Evolutionary conservation across 2,329 filamentous ascomycete genomes (phyloP).

Genomic region (Aureobasidium sp.): DNA sequence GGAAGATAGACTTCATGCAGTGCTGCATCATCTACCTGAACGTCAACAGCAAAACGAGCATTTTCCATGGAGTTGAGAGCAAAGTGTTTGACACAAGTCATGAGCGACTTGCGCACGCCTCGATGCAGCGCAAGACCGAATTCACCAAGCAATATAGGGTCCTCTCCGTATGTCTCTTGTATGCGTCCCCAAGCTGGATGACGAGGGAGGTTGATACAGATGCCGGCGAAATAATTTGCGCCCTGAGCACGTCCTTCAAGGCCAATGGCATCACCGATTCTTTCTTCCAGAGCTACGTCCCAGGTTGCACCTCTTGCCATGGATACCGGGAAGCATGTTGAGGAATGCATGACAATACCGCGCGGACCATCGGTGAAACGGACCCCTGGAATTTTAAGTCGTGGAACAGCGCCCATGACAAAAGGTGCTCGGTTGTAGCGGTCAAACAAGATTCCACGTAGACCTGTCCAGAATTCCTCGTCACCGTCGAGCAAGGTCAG

Average conservation of each 20-base stretch:
- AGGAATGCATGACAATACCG: slow-evolving; percentile 20
- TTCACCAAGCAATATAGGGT: slow-evolving; percentile 23
- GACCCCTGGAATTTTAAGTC: no score
- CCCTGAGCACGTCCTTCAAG: slow-evolving; percentile 26
- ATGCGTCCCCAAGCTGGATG: slow-evolving; percentile 24
- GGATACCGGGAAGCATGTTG: slow-evolving; percentile 19
- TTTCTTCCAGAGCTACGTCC: slow-evolving; percentile 23
- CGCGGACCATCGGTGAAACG: slow-evolving; percentile 24
- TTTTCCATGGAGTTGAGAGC: slow-evolving; percentile 29
- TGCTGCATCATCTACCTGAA: slow-evolving; percentile 23
- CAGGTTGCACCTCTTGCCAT: slow-evolving; percentile 26
- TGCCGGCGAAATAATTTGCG: slow-evolving; percentile 25
- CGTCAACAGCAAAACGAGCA: slow-evolving; percentile 26
- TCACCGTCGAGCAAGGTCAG: no score
- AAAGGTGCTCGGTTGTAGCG: no score
- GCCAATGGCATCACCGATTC: slow-evolving; percentile 25
- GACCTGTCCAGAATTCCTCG: no score
- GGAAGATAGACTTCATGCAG: slow-evolving; percentile 26
- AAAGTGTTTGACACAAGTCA: slow-evolving; percentile 28
- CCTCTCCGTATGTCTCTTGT: slow-evolving; percentile 25
- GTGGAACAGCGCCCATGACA: no score
- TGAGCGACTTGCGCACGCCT: slow-evolving; percentile 17
- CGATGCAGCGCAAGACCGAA: slow-evolving; percentile 24
- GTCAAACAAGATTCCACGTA: no score
- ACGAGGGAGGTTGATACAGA: slow-evolving; percentile 26